Evolutionary conservation across 129 eudicot species (phyloP), one percentile per base, ranked within the genome.

Genomic region (Helianthus tuberosus): DNA sequence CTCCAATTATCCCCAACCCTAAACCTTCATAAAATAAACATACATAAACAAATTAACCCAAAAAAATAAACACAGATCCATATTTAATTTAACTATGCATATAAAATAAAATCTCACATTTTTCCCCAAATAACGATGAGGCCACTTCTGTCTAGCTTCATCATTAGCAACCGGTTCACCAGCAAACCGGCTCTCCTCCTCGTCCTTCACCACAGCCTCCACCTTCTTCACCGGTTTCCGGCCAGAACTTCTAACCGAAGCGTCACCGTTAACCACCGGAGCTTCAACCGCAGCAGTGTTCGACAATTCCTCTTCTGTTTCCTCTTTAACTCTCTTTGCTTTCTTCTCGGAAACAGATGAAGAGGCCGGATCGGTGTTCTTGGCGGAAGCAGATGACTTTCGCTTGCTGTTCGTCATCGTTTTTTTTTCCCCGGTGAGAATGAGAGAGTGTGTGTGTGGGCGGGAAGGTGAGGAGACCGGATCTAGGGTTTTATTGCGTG

Each of bases 81-180:
- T 32, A 47, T 14, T 11, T 23, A 3, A 12, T 25, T 6, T 50
- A 11, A 11, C 16, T 5, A 11, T 10, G 6, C 0, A 5, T 0
- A 5, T 38, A 12, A 75, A 32, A 62, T 3, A 44, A 25, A 73
- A 3, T 3, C 79, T 65, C 48, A 75, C 79, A 2, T 75, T 54
- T 54, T 54, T 54, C 0, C 35, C 53, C 2, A 61, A 2, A 51
- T 83, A 89, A 1, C 96, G 89, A 62, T 84, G 85, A 36, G 96
- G 96, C 91, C 96, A 89, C 11, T 85, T 75, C 54, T 57, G 66
- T n/a, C 73, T 76, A 63, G 96, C 91, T 62, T 89, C 91, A 0
- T 70, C 84, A 1, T 65, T 78, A 1, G 87, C 58, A 3, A 86
- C 64, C 5, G 89, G 85, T 7, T 84, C 87, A 5, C 87, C 89